A percentile compares a stretch with the other conserved stretches of the same genome.
Evolutionary conservation across 2,329 filamentous ascomycete species (phyloP).

Genomic region (Claviceps pazoutovae): DNA sequence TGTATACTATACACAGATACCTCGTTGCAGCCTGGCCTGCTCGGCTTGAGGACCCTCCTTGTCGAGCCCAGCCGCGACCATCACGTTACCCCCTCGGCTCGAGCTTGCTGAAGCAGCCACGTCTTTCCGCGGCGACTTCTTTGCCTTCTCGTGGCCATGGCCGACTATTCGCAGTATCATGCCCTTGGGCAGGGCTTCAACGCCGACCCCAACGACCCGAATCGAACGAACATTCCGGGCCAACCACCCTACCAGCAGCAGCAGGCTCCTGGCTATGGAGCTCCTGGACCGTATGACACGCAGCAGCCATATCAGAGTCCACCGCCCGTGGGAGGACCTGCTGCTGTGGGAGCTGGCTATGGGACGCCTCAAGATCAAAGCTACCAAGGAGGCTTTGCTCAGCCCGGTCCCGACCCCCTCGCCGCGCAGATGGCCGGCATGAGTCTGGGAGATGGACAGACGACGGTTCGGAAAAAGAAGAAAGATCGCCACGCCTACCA

Average conservation of each 20-base stretch:
- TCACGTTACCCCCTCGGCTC: constrained; percentile 1
- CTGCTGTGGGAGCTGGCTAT: constrained; percentile 14
- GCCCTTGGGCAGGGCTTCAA: constrained; percentile 41
- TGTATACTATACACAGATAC: neutral
- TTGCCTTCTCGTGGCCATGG: constrained; percentile 28
- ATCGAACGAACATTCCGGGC: constrained; percentile 31
- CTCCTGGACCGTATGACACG: constrained; percentile 8
- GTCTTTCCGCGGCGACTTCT: neutral
- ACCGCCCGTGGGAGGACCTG: neutral
- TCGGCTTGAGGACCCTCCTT: constrained; percentile 1
- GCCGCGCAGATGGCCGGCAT: constrained; percentile 67
- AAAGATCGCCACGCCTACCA: constrained; percentile 93
- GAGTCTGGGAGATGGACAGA: constrained; percentile 42
- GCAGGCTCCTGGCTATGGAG: constrained; percentile 15
- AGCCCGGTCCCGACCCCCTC: constrained; percentile 33
- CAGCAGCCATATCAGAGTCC: constrained; percentile 5
- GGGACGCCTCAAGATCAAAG: constrained; percentile 19
- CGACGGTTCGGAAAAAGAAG: constrained; percentile 59
- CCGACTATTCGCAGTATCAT: constrained; percentile 42
- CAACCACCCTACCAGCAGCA: constrained; percentile 44
- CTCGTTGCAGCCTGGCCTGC: neutral
- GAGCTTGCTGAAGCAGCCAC: constrained; percentile 2
- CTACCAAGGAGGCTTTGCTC: constrained; percentile 15
- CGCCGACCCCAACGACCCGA: constrained; percentile 39
- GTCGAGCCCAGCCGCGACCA: constrained; percentile 1